phyloP scores from a whole-genome alignment of 1,284 basidiomycete genomes.

The Apiotrichum brassicae region DNA sequence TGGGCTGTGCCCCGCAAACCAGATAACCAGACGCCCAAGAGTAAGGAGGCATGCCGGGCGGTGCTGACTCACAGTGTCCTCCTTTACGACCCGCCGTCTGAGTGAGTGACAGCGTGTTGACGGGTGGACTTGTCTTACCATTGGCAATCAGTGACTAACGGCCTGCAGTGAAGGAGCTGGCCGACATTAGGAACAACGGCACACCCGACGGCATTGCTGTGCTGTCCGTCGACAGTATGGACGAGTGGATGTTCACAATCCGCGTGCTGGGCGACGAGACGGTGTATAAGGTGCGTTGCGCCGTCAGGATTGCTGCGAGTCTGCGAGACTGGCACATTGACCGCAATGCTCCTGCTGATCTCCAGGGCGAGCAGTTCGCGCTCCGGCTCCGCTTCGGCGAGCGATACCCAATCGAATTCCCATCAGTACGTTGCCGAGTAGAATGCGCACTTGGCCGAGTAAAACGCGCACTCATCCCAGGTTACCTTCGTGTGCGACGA shows the following conservation, averaged over 20 bases:
- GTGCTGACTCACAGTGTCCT: background rate
- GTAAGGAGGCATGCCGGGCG: too few species aligned
- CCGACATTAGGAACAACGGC: conserved; percentile 39
- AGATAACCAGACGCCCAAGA: too few species aligned
- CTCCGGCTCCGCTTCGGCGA: conserved; percentile 37
- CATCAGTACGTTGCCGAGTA: conserved; percentile 26
- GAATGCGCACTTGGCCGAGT: too few species aligned
- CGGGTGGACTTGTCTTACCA: too few species aligned
- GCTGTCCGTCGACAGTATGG: conserved; percentile 29
- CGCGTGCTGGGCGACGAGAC: conserved; percentile 43
- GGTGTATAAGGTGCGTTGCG: conserved; percentile 28
- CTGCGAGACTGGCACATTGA: background rate
- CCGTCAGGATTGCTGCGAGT: too few species aligned
- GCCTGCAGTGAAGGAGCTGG: conserved; percentile 44
- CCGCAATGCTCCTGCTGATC: background rate
- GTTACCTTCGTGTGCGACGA: conserved; percentile 42
- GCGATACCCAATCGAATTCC: conserved; percentile 45
- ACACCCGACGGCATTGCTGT: conserved; percentile 39
- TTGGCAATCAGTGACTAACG: too few species aligned
- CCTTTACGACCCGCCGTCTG: background rate
- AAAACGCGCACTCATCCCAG: conserved; percentile 17
- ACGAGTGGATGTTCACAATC: conserved; percentile 40
- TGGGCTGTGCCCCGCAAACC: too few species aligned
- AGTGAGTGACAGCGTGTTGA: background rate
- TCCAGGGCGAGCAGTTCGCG: conserved; percentile 41